Evolutionary conservation across 345 rosid species (phyloP).

Genomic region (Lumnitzera littorea): DNA sequence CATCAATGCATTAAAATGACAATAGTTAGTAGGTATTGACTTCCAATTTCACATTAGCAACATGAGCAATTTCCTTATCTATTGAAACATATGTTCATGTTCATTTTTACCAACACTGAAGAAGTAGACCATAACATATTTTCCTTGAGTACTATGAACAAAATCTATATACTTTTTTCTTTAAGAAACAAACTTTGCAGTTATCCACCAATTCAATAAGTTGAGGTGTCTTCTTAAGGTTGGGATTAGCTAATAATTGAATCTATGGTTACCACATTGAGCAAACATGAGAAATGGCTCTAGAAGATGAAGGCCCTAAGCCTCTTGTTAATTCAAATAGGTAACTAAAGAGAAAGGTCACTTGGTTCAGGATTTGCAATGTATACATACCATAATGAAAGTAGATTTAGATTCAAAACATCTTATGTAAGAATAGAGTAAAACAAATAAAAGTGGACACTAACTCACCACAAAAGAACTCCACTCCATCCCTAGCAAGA

Average conservation of each 20-base stretch:
- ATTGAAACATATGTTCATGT: no score
- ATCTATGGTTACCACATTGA: slow-evolving; percentile 37
- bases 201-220: slow-evolving; percentile 87
- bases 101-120: no score
- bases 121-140: no score
- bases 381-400: slow-evolving; percentile 54
- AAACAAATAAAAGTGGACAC: slow-evolving; percentile 1
- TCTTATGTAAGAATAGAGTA: neutral
- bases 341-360: neutral
- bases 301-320: neutral
- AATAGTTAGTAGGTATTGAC: no score
- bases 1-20: no score
- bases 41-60: no score
- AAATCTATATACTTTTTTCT: no score
- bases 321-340: no score
- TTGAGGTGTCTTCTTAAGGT: slow-evolving; percentile 91
- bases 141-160: no score
- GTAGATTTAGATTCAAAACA: slow-evolving; percentile 13
- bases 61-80: no score
- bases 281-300: neutral
- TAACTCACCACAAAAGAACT: slow-evolving; percentile 63
- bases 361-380: neutral
- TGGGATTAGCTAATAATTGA: slow-evolving; percentile 82
- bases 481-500: slow-evolving; percentile 67
- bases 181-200: slow-evolving; percentile 37